These are phyloP conservation scores for Chlorella sorokiniana DNA, from an alignment of 139 green algal species.

Conservation along the genomic window DNA sequence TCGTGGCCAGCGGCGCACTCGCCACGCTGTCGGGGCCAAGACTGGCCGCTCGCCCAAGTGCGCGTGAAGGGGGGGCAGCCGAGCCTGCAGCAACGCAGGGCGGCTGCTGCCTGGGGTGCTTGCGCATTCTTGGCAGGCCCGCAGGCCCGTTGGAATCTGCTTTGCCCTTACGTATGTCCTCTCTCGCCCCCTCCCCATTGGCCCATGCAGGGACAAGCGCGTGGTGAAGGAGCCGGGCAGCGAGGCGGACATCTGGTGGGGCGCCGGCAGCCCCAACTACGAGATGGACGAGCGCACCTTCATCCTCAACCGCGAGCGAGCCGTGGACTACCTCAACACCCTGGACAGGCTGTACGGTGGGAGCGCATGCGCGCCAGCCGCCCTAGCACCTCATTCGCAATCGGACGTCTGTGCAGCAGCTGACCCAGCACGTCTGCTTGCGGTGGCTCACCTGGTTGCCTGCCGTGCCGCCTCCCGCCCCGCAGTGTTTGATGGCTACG, in stretches of 20 bases:
- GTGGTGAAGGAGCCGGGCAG: conserved; percentile 83
- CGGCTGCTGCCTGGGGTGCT: background rate
- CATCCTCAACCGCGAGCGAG: conserved; percentile 83
- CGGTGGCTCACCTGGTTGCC: background rate
- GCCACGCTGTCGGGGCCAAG: conserved; percentile 84
- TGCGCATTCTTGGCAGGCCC: background rate
- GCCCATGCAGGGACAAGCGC: conserved; percentile 88
- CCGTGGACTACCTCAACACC: conserved; percentile 92
- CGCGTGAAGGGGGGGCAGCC: conserved; percentile 44
- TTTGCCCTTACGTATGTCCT: conserved; percentile 37
- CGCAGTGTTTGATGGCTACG: conserved; percentile 77
- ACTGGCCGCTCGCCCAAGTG: conserved; percentile 82
- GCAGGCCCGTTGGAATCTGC: background rate
- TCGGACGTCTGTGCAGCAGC: background rate
- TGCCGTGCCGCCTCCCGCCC: background rate
- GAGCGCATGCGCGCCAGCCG: background rate
- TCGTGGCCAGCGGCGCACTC: conserved; percentile 75
- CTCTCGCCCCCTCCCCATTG: conserved; percentile 60
- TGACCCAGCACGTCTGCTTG: background rate
- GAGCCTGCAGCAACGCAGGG: background rate
- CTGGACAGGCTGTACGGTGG: conserved; percentile 76
- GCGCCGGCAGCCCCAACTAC: conserved; percentile 73
- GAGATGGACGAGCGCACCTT: conserved; percentile 92
- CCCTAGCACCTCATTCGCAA: background rate
- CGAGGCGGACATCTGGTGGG: conserved; percentile 87